phyloP scores from a whole-genome alignment of 768 basidiomycete species.

The Podaxis sp. region DNA sequence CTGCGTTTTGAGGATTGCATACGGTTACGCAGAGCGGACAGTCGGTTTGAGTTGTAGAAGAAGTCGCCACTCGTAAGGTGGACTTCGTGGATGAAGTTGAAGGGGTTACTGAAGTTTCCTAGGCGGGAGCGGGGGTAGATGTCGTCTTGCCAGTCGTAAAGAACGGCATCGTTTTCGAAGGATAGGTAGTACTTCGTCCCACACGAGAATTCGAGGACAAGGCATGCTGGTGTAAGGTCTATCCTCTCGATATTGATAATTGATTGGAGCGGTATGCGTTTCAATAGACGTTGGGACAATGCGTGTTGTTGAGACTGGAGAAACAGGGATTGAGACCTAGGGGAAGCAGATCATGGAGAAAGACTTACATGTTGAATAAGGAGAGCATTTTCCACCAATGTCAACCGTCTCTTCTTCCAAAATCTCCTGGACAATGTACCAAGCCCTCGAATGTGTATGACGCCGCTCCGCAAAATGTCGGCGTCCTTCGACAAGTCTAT shows the following conservation, averaged over 20 bases:
- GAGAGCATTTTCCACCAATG: constrained; percentile 14
- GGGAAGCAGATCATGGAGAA: neutral
- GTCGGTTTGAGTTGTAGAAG: constrained; percentile 3
- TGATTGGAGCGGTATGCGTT: constrained; percentile 29
- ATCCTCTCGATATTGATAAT: constrained; percentile 39
- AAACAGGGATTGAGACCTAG: neutral
- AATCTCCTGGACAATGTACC: constrained; percentile 9
- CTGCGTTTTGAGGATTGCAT: constrained; percentile 9
- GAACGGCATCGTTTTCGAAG: constrained; percentile 35
- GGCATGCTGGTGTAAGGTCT: constrained; percentile 34
- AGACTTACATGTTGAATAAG: constrained; percentile 11
- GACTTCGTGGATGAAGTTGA: constrained; percentile 37
- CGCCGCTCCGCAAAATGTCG: constrained; percentile 4
- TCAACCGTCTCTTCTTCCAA: constrained; percentile 11
- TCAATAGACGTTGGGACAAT: constrained; percentile 8
- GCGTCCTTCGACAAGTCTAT: constrained; percentile 13
- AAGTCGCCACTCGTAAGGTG: constrained; percentile 26
- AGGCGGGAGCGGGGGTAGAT: constrained; percentile 38
- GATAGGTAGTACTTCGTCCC: constrained; percentile 33
- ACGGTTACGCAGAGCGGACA: constrained; percentile 11
- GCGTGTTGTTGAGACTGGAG: neutral
- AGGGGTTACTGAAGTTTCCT: constrained; percentile 32
- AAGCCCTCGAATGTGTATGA: constrained; percentile 7
- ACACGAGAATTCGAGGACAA: constrained; percentile 30
- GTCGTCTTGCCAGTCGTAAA: constrained; percentile 48